Conservation (phyloP, 2,329 filamentous ascomycete genomes). For the Fusarium sambucinum region DNA sequence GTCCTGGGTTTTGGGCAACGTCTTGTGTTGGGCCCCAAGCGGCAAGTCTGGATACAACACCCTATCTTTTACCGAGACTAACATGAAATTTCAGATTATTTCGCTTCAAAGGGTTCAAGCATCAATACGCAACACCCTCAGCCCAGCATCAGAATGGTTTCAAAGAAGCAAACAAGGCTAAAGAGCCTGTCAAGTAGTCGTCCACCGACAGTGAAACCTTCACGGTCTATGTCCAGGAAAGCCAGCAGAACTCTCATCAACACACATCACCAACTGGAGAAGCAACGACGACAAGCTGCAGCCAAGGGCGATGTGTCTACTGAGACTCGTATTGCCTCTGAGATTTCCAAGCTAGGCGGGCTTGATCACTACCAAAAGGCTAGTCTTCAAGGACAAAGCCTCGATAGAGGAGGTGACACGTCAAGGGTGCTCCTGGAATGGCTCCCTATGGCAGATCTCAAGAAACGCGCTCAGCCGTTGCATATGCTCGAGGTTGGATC, state of each 20-base stretch:
- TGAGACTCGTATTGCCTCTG: slow-evolving; percentile 61
- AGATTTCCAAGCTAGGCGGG: slow-evolving; percentile 71
- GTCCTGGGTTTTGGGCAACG: not conserved
- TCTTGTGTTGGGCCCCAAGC: not conserved
- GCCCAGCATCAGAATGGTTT: slow-evolving; percentile 55
- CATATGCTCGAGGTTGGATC: slow-evolving; percentile 90
- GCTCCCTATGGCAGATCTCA: slow-evolving; percentile 58
- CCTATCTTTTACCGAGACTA: slow-evolving; percentile 21
- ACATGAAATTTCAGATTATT: slow-evolving; percentile 30
- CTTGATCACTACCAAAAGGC: slow-evolving; percentile 74
- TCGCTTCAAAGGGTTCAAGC: slow-evolving; percentile 1
- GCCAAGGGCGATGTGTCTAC: slow-evolving; percentile 62
- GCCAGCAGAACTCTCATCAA: slow-evolving; percentile 74
- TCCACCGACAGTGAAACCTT: slow-evolving; percentile 66
- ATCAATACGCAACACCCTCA: slow-evolving; percentile 3
- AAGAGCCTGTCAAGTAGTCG: slow-evolving; percentile 64
- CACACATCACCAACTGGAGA: slow-evolving; percentile 73
- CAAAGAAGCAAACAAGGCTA: slow-evolving; percentile 58
- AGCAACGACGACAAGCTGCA: slow-evolving; percentile 68
- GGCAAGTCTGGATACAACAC: slow-evolving; percentile 9
- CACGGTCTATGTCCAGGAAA: slow-evolving; percentile 72
- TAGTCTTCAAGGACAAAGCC: slow-evolving; percentile 75
- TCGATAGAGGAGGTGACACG: slow-evolving; percentile 75
- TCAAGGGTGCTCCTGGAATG: slow-evolving; percentile 74
- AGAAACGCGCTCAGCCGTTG: slow-evolving; percentile 52